These are phyloP conservation scores for Keithomyces neogunnii DNA, from an alignment of 2,329 filamentous ascomycete species.

Conservation along the genomic window DNA sequence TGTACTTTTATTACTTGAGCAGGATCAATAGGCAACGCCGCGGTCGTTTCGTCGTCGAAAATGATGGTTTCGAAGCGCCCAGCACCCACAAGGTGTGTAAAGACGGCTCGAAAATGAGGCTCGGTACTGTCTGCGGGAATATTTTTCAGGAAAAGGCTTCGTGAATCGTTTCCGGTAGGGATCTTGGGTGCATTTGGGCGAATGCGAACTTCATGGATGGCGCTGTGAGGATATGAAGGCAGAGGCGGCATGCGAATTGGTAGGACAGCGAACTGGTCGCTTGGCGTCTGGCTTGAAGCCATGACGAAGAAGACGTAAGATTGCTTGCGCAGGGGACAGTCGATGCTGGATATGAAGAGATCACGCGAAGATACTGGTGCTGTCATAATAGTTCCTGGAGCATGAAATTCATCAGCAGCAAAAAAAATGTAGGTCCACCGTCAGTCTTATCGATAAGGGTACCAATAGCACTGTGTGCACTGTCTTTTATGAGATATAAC, in stretches of 20 bases:
- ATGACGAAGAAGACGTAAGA: conserved; percentile 11
- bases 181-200: conserved; percentile 75
- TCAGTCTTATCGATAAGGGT: too few species aligned
- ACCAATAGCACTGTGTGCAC: too few species aligned
- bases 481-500: too few species aligned
- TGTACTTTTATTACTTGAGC: conserved; percentile 35
- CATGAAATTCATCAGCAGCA: too few species aligned
- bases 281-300: conserved; percentile 16
- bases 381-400: too few species aligned
- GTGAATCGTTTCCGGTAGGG: conserved; percentile 61
- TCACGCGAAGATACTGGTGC: too few species aligned
- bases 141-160: conserved; percentile 87
- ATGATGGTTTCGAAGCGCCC: conserved; percentile 69
- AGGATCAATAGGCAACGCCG: conserved; percentile 33
- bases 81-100: conserved; percentile 64
- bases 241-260: conserved; percentile 57
- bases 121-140: conserved; percentile 78
- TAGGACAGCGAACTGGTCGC: conserved; percentile 58
- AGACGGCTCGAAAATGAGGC: conserved; percentile 65
- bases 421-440: too few species aligned
- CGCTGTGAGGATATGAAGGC: conserved; percentile 51
- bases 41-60: conserved; percentile 57
- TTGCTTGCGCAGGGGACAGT: too few species aligned
- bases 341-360: too few species aligned
- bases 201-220: conserved; percentile 79